Evolutionary conservation across 2,329 filamentous ascomycete species (phyloP).

Genomic region (Immersiporthe knoxdaviesiana): DNA sequence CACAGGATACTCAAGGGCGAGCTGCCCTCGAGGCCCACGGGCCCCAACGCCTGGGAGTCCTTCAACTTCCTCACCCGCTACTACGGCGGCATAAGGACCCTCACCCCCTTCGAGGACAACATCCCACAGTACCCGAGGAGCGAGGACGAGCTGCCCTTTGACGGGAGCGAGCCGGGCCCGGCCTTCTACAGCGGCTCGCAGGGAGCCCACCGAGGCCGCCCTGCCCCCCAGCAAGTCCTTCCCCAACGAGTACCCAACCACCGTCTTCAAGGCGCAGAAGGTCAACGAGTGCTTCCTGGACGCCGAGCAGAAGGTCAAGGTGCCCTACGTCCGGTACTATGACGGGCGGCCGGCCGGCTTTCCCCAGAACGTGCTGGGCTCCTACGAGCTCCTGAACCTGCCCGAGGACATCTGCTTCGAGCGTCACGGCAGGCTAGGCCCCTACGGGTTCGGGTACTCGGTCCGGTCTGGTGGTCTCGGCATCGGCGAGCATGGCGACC

Average conservation of each 20-base stretch:
- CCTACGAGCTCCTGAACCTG: conserved; percentile 77
- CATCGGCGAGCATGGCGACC: conserved; percentile 82
- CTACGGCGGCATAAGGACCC: conserved; percentile 79
- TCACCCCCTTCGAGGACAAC: conserved; percentile 69
- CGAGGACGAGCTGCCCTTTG: conserved; percentile 59
- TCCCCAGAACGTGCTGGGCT: conserved; percentile 84
- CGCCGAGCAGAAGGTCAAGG: conserved; percentile 60
- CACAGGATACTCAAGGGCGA: conserved; percentile 59
- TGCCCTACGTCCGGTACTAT: conserved; percentile 75
- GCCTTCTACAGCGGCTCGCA: conserved; percentile 32
- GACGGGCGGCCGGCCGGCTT: conserved; percentile 81
- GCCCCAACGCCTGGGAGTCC: conserved; percentile 77
- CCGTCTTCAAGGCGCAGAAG: conserved; percentile 48
- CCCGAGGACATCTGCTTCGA: conserved; percentile 92
- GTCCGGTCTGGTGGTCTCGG: conserved; percentile 77
- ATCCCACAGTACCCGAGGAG: conserved; percentile 78
- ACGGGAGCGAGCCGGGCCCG: conserved; percentile 35
- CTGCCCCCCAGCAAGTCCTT: conserved; percentile 59
- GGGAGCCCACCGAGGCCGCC: conserved; percentile 38
- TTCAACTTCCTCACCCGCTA: conserved; percentile 88
- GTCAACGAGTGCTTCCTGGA: conserved; percentile 82
- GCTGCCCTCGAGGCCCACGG: conserved; percentile 61
- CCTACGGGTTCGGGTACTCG: conserved; percentile 90
- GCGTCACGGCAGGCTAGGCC: conserved; percentile 81
- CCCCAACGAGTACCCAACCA: conserved; percentile 41